phyloP scores from a whole-genome alignment of 148 eudicot species.

The Mesembryanthemum crystallinum region DNA sequence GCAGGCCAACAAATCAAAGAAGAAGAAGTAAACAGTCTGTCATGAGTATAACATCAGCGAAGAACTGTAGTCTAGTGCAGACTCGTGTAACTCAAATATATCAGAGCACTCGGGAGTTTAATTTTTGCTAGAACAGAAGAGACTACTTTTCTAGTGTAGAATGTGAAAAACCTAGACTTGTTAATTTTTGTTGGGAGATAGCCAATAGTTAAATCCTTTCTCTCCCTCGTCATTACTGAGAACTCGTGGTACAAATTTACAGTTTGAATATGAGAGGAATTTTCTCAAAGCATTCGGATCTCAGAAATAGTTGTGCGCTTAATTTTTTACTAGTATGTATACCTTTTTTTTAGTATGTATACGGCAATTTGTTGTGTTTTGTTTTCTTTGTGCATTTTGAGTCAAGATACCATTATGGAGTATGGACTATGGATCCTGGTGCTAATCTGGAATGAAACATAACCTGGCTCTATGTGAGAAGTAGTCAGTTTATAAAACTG shows the following conservation, averaged over 20 bases:
- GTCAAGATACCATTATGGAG: no score
- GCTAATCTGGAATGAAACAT: background rate
- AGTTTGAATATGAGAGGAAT: background rate
- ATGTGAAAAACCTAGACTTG: constrained; percentile 18
- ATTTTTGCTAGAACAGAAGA: constrained; percentile 36
- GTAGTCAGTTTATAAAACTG: no score
- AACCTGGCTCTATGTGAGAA: no score
- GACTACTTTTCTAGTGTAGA: constrained; percentile 42
- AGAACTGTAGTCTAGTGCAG: constrained; percentile 29
- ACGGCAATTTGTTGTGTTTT: background rate
- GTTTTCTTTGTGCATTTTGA: background rate
- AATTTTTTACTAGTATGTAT: background rate
- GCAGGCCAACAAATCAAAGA: constrained; percentile 63
- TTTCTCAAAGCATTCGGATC: background rate
- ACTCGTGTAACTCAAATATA: constrained; percentile 32
- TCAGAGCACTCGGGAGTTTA: constrained; percentile 26
- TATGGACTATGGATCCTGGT: background rate
- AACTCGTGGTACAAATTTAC: constrained; percentile 10
- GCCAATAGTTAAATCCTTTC: constrained; percentile 5
- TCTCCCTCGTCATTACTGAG: constrained; percentile 11
- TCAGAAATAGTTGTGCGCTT: no score
- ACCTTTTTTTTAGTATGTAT: background rate
- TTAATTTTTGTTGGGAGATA: constrained; percentile 21
- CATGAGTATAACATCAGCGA: constrained; percentile 13
- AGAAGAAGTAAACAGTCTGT: constrained; percentile 62